Evolutionary conservation across 139 green algal species (phyloP).

Genomic region (Ostreobium quekettii): DNA sequence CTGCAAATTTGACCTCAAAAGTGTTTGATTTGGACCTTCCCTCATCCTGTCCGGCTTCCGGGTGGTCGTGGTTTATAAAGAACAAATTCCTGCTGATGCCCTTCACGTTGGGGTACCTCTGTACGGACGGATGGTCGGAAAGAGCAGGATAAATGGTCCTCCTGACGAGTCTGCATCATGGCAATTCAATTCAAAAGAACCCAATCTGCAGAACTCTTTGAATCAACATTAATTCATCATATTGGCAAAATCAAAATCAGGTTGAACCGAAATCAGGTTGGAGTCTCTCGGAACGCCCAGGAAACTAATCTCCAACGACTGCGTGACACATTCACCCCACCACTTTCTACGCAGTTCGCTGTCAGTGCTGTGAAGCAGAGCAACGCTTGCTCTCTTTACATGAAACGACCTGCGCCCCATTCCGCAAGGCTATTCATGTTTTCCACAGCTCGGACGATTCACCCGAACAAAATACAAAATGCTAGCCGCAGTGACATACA

Average conservation of each 20-base stretch:
- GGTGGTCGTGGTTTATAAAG: slow-evolving; percentile 50
- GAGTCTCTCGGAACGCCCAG: too few relatives aligned
- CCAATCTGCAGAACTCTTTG: background rate
- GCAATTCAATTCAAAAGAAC: background rate
- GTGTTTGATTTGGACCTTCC: slow-evolving; percentile 50
- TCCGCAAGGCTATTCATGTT: too few relatives aligned
- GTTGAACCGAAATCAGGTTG: too few relatives aligned
- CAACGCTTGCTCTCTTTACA: too few relatives aligned
- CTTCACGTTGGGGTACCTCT: slow-evolving; percentile 29
- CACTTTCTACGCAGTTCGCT: too few relatives aligned
- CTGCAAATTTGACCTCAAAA: slow-evolving; percentile 43
- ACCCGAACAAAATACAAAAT: background rate
- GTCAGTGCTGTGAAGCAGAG: too few relatives aligned
- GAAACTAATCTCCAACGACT: too few relatives aligned
- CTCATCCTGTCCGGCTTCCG: slow-evolving; percentile 40
- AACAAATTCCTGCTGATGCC: slow-evolving; percentile 45
- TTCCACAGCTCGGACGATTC: too few relatives aligned
- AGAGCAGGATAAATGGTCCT: slow-evolving; percentile 40
- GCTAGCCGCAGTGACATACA: background rate
- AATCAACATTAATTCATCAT: too few relatives aligned
- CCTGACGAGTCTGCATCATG: slow-evolving; percentile 32
- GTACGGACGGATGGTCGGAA: slow-evolving; percentile 33
- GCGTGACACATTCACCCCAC: too few relatives aligned
- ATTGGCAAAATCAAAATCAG: too few relatives aligned
- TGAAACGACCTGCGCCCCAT: too few relatives aligned